Percentiles rank a stretch among this genome's conserved stretches.
Conservation (phyloP, 306 rosid genomes). For the Vigna nakashimae region DNA sequence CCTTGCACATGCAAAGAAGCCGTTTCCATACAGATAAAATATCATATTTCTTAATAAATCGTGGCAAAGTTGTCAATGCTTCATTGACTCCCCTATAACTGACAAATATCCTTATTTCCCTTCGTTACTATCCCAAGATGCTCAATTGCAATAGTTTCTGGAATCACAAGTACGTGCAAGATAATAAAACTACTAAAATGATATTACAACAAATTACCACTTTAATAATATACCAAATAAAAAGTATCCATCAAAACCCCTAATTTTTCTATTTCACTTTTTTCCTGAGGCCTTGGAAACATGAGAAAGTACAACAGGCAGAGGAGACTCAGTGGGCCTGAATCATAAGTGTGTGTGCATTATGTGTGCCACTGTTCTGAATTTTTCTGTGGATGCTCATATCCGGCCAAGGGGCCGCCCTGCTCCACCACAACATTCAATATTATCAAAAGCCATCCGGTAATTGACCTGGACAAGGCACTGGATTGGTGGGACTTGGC, state of each 20-base stretch:
- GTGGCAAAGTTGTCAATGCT: slow-evolving; percentile 1
- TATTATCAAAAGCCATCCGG: too few species aligned
- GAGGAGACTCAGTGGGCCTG: not conserved
- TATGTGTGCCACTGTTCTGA: not conserved
- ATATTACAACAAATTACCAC: too few species aligned
- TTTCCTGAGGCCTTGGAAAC: too few species aligned
- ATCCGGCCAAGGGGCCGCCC: too few species aligned
- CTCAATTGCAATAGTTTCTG: not conserved
- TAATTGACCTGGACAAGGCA: too few species aligned
- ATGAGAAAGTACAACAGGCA: not conserved
- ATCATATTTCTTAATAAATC: not conserved
- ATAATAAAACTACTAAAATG: not conserved
- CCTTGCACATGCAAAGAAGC: not conserved
- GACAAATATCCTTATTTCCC: slow-evolving; percentile 1
- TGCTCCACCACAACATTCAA: too few species aligned
- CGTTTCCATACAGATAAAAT: not conserved
- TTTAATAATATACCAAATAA: not conserved
- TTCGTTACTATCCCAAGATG: not conserved
- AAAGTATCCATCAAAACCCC: not conserved
- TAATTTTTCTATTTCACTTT: too few species aligned
- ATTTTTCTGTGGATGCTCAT: too few species aligned
- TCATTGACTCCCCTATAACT: slow-evolving; percentile 12
- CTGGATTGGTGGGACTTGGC: too few species aligned
- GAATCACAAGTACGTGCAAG: not conserved
- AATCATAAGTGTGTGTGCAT: not conserved